These are phyloP conservation scores for Globisporangium viniferum DNA, from an alignment of 352 stramenopile genomes.

Conservation along the genomic window DNA sequence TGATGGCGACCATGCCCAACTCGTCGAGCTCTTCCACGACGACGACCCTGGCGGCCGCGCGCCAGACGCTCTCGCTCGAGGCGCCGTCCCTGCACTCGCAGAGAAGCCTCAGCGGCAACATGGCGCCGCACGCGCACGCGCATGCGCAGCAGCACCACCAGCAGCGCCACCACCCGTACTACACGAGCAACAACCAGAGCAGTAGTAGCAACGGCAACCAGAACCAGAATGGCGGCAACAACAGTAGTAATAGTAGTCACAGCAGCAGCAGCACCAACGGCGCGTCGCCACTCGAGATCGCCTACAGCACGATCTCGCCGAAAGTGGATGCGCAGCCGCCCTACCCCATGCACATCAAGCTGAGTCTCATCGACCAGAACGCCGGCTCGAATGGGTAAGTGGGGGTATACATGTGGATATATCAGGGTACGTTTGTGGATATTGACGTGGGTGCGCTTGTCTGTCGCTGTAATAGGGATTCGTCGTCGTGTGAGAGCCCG, in stretches of 20 bases:
- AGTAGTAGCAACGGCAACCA: background rate
- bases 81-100: background rate
- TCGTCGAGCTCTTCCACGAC: background rate
- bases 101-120: background rate
- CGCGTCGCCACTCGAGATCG: slow-evolving; percentile 53
- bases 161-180: background rate
- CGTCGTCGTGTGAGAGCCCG: slow-evolving; percentile 68
- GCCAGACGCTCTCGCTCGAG: slow-evolving; percentile 16
- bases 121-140: too few relatives aligned
- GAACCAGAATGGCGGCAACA: background rate
- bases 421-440: background rate
- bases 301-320: slow-evolving; percentile 78
- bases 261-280: background rate
- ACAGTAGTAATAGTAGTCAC: background rate
- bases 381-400: slow-evolving; percentile 35
- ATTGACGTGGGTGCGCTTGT: background rate
- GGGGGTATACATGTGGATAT: background rate
- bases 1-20: slow-evolving; percentile 14
- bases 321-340: slow-evolving; percentile 53
- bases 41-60: slow-evolving; percentile 3
- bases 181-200: background rate
- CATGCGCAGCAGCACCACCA: slow-evolving; percentile 3
- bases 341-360: slow-evolving; percentile 81
- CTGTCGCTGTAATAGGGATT: slow-evolving; percentile 25
- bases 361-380: slow-evolving; percentile 78